Conservation (phyloP, 1,284 basidiomycete genomes). For the Fistulinella cinereoalba region DNA sequence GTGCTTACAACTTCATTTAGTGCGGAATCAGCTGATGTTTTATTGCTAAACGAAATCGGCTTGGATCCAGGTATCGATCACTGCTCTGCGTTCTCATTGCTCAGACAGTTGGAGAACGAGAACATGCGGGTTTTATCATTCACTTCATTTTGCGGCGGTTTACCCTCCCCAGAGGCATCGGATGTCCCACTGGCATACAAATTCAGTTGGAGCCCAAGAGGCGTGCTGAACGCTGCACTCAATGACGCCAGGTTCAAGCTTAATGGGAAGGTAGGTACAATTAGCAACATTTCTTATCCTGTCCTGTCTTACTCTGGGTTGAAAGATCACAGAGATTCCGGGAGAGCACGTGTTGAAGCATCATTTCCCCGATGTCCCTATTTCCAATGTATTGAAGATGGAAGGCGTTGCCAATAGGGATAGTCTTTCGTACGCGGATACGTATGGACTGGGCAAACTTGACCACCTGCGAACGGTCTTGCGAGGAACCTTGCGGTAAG, state of each 20-base stretch:
- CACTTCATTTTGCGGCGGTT: slow-evolving; percentile 90
- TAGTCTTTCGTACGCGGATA: slow-evolving; percentile 73
- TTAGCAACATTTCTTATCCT: too few species aligned
- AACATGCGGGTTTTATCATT: slow-evolving; percentile 73
- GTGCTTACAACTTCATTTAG: slow-evolving; percentile 36
- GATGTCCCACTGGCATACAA: slow-evolving; percentile 83
- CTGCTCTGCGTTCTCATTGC: slow-evolving; percentile 80
- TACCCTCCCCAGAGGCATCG: slow-evolving; percentile 76
- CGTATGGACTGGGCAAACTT: slow-evolving; percentile 62
- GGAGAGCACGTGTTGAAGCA: slow-evolving; percentile 55
- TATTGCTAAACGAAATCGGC: slow-evolving; percentile 91
- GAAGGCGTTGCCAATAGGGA: slow-evolving; percentile 92
- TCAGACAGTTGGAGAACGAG: slow-evolving; percentile 57
- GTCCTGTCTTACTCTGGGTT: too few species aligned
- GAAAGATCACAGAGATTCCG: slow-evolving; percentile 50
- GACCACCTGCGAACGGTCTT: slow-evolving; percentile 65
- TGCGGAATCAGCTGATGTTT: slow-evolving; percentile 64
- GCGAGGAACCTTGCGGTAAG: slow-evolving; percentile 81
- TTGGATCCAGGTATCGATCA: slow-evolving; percentile 97
- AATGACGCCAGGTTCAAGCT: slow-evolving; percentile 78
- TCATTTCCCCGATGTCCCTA: slow-evolving; percentile 62
- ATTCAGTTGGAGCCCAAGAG: slow-evolving; percentile 93
- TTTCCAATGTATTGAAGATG: slow-evolving; percentile 67
- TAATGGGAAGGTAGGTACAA: slow-evolving; percentile 46
- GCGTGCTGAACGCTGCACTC: slow-evolving; percentile 80